A percentile compares a stretch with the other conserved stretches of the same genome.
phyloP scores from a whole-genome alignment of 2,329 filamentous ascomycete species.

The Epichloe brachyelytri region DNA sequence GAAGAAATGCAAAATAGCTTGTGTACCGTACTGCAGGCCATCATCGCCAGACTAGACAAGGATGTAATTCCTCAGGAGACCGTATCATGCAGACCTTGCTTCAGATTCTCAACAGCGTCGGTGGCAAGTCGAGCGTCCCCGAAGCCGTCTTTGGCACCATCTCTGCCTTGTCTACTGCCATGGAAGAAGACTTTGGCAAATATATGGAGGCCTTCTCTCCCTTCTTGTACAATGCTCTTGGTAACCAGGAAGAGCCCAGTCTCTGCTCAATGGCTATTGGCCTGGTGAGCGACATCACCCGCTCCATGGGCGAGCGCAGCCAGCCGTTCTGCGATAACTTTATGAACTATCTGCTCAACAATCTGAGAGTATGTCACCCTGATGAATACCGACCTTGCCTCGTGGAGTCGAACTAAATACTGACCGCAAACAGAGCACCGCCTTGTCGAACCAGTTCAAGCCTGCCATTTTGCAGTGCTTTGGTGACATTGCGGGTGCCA shows the following conservation, averaged over 20 bases:
- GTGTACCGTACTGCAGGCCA: conserved; percentile 79
- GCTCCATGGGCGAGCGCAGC: conserved; percentile 78
- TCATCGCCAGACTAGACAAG: conserved; percentile 80
- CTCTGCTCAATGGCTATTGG: conserved; percentile 96
- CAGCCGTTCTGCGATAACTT: conserved; percentile 94
- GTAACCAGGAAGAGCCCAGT: conserved; percentile 88
- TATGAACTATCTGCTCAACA: conserved; percentile 95
- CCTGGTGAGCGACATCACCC: conserved; percentile 89
- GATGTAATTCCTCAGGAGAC: conserved; percentile 82
- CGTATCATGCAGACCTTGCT: conserved; percentile 86
- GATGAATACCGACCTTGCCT: background rate
- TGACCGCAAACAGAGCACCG: conserved; percentile 48
- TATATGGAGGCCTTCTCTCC: conserved; percentile 96
- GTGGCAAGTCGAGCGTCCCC: conserved; percentile 82
- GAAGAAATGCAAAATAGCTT: conserved; percentile 98
- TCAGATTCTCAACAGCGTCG: conserved; percentile 63
- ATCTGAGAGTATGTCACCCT: conserved; percentile 54
- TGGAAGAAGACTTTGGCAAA: conserved; percentile 87
- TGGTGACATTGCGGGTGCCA: conserved; percentile 92
- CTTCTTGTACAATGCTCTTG: conserved; percentile 85
- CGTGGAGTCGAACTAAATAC: background rate
- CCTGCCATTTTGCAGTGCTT: conserved; percentile 96
- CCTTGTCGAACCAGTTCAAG: conserved; percentile 93
- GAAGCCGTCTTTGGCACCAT: conserved; percentile 89
- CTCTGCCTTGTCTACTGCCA: conserved; percentile 77